These are phyloP conservation scores for Ceratocystis ficicola DNA, from an alignment of 2,329 filamentous ascomycete species.

Conservation along the genomic window DNA sequence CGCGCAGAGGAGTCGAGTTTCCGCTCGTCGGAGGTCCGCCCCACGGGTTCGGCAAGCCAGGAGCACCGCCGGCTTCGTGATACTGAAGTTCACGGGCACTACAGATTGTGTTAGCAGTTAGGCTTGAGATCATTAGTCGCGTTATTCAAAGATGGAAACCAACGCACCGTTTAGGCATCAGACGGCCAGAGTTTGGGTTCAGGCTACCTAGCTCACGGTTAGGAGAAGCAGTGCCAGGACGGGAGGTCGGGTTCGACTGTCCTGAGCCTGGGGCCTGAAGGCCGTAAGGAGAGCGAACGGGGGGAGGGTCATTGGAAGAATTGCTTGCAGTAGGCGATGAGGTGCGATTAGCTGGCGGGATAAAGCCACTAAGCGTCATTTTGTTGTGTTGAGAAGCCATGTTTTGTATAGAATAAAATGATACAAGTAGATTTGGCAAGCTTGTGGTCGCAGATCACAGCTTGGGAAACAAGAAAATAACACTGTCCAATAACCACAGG, in stretches of 20 bases:
- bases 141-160: conserved; percentile 7
- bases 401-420: conserved; percentile 2
- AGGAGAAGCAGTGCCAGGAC: conserved; percentile 88
- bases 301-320: conserved; percentile 64
- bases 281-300: conserved; percentile 60
- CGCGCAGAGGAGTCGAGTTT: conserved; percentile 87
- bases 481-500: neutral
- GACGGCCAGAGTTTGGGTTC: conserved; percentile 47
- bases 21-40: conserved; percentile 92
- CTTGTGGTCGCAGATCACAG: conserved; percentile 17
- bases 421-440: conserved; percentile 11
- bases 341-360: conserved; percentile 57
- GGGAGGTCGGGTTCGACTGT: conserved; percentile 48
- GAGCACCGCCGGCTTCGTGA: conserved; percentile 66
- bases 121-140: no score
- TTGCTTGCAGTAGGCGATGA: conserved; percentile 69
- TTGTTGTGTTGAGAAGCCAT: conserved; percentile 19
- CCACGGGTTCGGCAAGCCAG: conserved; percentile 62
- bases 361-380: conserved; percentile 67
- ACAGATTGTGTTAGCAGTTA: conserved; percentile 6
- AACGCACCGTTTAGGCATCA: conserved; percentile 85
- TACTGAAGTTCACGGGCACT: conserved; percentile 95
- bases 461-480: conserved; percentile 6
- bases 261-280: conserved; percentile 47
- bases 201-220: conserved; percentile 63